These are phyloP conservation scores for Boletus mariae DNA, from an alignment of 1,284 basidiomycete species.

Conservation along the genomic window DNA sequence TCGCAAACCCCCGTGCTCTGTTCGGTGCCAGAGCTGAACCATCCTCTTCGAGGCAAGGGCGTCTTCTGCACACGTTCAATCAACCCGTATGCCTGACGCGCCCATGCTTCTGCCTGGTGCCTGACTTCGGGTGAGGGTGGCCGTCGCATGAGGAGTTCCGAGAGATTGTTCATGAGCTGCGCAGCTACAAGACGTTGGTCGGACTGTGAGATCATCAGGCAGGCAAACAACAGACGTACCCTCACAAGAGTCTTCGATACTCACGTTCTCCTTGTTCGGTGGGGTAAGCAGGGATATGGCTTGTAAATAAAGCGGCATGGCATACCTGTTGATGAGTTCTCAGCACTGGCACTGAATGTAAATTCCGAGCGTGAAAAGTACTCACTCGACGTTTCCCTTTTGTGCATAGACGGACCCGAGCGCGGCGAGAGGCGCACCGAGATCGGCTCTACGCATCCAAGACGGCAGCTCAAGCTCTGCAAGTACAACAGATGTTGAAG, in stretches of 20 bases:
- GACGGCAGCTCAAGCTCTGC: conserved; percentile 55
- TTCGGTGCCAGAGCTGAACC: conserved; percentile 18
- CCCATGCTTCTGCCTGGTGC: conserved; percentile 60
- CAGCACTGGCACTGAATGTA: not conserved
- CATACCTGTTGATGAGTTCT: conserved; percentile 43
- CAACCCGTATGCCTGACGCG: conserved; percentile 49
- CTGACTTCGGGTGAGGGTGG: conserved; percentile 43
- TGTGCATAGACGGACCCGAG: conserved; percentile 62
- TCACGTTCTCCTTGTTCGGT: conserved; percentile 36
- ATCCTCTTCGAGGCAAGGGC: conserved; percentile 24
- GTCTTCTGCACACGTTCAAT: conserved; percentile 36
- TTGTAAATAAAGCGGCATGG: conserved; percentile 63
- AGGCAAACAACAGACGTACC: conserved; percentile 35
- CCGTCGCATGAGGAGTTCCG: conserved; percentile 54
- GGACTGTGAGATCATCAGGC: not conserved
- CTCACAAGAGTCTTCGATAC: conserved; percentile 54
- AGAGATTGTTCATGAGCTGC: conserved; percentile 66
- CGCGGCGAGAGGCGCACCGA: conserved; percentile 68
- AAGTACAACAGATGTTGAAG: conserved; percentile 29
- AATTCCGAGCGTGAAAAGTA: conserved; percentile 11
- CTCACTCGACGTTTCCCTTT: conserved; percentile 59
- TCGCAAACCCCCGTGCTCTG: conserved; percentile 44
- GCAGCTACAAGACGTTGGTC: conserved; percentile 44
- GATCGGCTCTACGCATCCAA: conserved; percentile 58
- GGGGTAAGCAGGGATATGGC: conserved; percentile 65